phyloP scores from a whole-genome alignment of 306 rosid genomes.

The Fagus sylvatica region DNA sequence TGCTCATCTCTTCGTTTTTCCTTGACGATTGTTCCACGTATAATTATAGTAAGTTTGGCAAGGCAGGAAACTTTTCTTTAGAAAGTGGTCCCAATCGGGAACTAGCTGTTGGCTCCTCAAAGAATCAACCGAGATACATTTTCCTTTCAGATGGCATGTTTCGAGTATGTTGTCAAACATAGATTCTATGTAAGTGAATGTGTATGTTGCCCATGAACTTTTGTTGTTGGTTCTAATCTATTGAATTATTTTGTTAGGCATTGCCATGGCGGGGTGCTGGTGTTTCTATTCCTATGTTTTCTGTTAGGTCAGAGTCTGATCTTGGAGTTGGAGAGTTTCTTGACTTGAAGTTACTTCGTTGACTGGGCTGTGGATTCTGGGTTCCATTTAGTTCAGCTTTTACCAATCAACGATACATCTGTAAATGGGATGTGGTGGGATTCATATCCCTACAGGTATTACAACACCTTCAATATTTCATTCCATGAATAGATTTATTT shows the following conservation, averaged over 20 bases:
- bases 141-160: constrained; percentile 84
- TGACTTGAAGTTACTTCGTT: constrained; percentile 86
- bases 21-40: constrained; percentile 68
- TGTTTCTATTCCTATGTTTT: constrained; percentile 89
- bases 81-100: constrained; percentile 80
- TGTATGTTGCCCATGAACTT: constrained; percentile 10
- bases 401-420: constrained; percentile 96
- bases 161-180: constrained; percentile 51
- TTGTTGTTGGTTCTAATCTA: constrained; percentile 8
- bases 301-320: constrained; percentile 84
- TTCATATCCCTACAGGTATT: constrained; percentile 96
- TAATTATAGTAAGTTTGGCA: constrained; percentile 74
- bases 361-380: constrained; percentile 95
- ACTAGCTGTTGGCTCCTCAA: constrained; percentile 51
- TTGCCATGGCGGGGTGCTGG: constrained; percentile 96
- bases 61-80: constrained; percentile 54
- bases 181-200: constrained; percentile 16
- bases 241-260: constrained; percentile 53
- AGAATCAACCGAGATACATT: constrained; percentile 54
- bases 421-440: constrained; percentile 99
- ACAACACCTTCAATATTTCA: background rate
- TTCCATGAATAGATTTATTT: background rate
- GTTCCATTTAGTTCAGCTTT: constrained; percentile 90
- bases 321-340: constrained; percentile 99
- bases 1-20: constrained; percentile 29